Evolutionary conservation across 2,329 filamentous ascomycete genomes (phyloP).

Genomic region (Aphanoascus verrucosus): DNA sequence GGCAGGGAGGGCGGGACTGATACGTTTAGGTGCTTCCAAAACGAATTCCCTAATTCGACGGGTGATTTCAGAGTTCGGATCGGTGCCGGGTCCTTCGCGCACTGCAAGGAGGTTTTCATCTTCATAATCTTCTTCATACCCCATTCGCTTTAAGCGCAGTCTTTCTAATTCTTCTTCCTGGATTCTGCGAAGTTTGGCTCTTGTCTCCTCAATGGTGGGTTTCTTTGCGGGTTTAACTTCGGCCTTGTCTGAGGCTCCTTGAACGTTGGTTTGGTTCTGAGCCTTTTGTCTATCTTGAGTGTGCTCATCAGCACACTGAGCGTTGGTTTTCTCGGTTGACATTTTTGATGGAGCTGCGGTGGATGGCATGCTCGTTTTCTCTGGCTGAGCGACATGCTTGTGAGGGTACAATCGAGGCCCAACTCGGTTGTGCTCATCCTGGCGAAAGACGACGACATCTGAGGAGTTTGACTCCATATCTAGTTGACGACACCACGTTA

Average conservation of each 20-base stretch:
- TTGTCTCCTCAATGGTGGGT: background rate
- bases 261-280: no score
- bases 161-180: constrained; percentile 11
- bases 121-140: constrained; percentile 1
- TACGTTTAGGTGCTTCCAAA: background rate
- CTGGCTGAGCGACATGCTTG: constrained; percentile 2
- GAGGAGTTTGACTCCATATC: constrained; percentile 16
- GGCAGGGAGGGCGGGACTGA: background rate
- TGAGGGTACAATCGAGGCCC: constrained; percentile 7
- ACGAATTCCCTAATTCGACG: constrained; percentile 13
- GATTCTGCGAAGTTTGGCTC: constrained; percentile 19
- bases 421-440: constrained; percentile 10
- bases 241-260: no score
- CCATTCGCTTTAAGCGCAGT: constrained; percentile 6
- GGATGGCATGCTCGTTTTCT: background rate
- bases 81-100: constrained; percentile 22
- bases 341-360: background rate
- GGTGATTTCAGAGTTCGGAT: constrained; percentile 19
- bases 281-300: background rate
- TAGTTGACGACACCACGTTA: background rate
- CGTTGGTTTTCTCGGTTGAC: background rate
- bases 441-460: constrained; percentile 20
- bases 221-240: background rate
- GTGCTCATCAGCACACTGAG: background rate
- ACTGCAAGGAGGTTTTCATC: constrained; percentile 8